Conservation (phyloP, 2,329 filamentous ascomycete genomes). For the Neonectria sp. region DNA sequence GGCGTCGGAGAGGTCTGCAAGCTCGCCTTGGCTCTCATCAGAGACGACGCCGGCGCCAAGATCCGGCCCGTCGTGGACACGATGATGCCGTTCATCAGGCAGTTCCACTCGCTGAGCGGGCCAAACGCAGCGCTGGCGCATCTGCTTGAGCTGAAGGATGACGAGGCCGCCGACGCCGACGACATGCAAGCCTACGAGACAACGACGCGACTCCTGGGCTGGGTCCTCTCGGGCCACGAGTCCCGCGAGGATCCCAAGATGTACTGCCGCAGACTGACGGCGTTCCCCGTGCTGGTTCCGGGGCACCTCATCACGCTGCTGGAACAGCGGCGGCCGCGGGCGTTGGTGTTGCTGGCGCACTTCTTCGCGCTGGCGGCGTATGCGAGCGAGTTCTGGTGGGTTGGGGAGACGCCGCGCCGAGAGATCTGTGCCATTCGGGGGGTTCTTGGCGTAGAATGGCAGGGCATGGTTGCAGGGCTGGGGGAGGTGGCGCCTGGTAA, state of each 20-base stretch:
- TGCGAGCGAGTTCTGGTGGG: slow-evolving; percentile 32
- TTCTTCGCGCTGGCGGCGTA: slow-evolving; percentile 40
- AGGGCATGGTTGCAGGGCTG: slow-evolving; percentile 18
- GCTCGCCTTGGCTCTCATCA: slow-evolving; percentile 27
- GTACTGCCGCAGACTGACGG: slow-evolving; percentile 36
- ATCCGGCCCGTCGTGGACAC: slow-evolving; percentile 34
- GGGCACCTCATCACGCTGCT: slow-evolving; percentile 36
- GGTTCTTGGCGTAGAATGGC: slow-evolving; percentile 10
- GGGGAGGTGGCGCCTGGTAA: slow-evolving; percentile 5
- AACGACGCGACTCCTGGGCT: slow-evolving; percentile 36
- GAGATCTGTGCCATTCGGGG: slow-evolving; percentile 20
- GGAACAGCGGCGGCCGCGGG: slow-evolving; percentile 34
- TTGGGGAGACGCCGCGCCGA: slow-evolving; percentile 24
- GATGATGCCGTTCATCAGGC: slow-evolving; percentile 19
- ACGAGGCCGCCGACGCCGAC: slow-evolving; percentile 19
- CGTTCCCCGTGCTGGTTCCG: slow-evolving; percentile 40
- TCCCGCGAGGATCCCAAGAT: slow-evolving; percentile 31
- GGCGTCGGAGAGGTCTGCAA: slow-evolving; percentile 40
- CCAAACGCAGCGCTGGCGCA: slow-evolving; percentile 28
- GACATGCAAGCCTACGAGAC: slow-evolving; percentile 38
- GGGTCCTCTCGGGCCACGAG: slow-evolving; percentile 31
- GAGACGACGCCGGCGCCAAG: slow-evolving; percentile 26
- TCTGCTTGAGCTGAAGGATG: slow-evolving; percentile 16
- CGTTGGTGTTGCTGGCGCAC: slow-evolving; percentile 43
- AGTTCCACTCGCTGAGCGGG: neutral